A percentile compares a stretch with the other conserved stretches of the same genome.
Evolutionary conservation across 192 early-diverging fungal genomes (phyloP).

Genomic region (Backusella tarrabulga): DNA sequence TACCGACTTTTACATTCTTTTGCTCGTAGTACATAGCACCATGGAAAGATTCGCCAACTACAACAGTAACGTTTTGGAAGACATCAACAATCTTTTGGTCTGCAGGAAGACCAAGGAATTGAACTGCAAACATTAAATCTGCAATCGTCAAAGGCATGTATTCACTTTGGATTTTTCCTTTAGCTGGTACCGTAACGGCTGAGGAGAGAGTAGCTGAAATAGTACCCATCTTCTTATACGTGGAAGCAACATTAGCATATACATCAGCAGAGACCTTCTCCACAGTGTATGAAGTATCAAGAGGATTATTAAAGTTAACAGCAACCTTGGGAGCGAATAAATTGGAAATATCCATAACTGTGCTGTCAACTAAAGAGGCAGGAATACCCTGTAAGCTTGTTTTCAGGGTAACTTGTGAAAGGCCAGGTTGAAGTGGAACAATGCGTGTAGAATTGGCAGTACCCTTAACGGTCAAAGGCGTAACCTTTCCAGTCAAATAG

Average conservation of each 20-base stretch:
- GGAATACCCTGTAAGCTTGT: conserved; percentile 44
- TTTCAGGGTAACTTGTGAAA: conserved; percentile 37
- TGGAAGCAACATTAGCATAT: not conserved
- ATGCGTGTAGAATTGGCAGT: conserved; percentile 37
- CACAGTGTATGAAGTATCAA: conserved; percentile 24
- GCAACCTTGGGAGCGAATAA: not conserved
- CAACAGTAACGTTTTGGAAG: conserved; percentile 22
- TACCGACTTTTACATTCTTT: not conserved
- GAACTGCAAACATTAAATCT: not conserved
- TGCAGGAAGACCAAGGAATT: not conserved
- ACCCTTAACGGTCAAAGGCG: conserved; percentile 42
- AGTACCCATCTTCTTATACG: not conserved
- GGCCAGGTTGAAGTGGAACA: conserved; percentile 41
- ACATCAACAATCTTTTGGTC: conserved; percentile 13
- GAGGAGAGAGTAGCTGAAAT: not conserved
- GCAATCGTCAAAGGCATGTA: not conserved
- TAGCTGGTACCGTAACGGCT: conserved; percentile 20
- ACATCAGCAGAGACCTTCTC: conserved; percentile 5
- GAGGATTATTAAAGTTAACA: conserved; percentile 26
- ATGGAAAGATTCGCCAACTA: conserved; percentile 19
- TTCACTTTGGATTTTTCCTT: not conserved
- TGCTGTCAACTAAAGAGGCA: conserved; percentile 33
- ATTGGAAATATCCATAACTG: conserved; percentile 13
- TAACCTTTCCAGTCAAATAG: conserved; percentile 38
- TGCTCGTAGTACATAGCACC: conserved; percentile 21